phyloP scores from a whole-genome alignment of 106 monocot genomes.

The Apostasia ramifera region DNA sequence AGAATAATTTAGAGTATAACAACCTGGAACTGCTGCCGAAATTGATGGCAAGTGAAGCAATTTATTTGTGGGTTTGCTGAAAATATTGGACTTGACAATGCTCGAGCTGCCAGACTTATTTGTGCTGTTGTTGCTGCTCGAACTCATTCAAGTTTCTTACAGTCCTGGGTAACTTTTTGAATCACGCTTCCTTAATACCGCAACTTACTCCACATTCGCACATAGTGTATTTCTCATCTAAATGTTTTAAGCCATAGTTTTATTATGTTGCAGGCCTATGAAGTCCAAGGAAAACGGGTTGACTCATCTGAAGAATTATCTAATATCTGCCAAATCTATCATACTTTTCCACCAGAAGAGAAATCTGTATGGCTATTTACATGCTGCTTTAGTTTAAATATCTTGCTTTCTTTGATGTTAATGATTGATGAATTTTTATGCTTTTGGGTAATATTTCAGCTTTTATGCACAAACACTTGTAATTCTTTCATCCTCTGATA shows the following conservation, averaged over 20 bases:
- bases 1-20: constrained; percentile 28
- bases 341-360: constrained; percentile 70
- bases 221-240: background rate
- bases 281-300: constrained; percentile 61
- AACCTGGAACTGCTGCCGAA: constrained; percentile 18
- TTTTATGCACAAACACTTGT: no score
- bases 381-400: no score
- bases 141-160: constrained; percentile 74
- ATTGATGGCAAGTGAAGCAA: constrained; percentile 69
- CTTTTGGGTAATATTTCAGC: no score
- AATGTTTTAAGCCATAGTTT: background rate
- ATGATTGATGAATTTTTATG: no score
- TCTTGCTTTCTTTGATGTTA: no score
- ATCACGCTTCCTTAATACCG: background rate
- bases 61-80: constrained; percentile 78
- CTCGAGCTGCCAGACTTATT: constrained; percentile 66
- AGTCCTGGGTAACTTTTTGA: constrained; percentile 59
- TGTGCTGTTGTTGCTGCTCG: constrained; percentile 80
- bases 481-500: no score
- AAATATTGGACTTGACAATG: constrained; percentile 59
- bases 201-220: background rate
- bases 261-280: constrained; percentile 52
- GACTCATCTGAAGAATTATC: constrained; percentile 66
- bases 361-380: constrained; percentile 43
- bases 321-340: constrained; percentile 57